Base-by-base conservation (phyloP, 768 basidiomycete genomes). In the Sarcomyxa edulis region DNA sequence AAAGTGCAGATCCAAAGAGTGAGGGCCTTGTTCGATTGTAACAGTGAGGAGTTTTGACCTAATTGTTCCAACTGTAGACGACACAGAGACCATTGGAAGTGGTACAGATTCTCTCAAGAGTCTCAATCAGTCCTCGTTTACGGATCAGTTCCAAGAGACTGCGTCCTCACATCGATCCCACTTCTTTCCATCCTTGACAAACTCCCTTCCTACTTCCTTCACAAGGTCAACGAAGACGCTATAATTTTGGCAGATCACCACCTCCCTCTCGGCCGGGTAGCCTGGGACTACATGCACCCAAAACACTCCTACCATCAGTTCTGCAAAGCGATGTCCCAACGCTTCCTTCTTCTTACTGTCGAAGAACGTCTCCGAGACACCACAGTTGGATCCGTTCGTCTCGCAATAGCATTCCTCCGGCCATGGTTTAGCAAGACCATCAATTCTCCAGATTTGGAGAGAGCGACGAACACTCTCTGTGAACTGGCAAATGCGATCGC, bases 61-160 rank as follows among this genome's bases (percentile, higher is more conserved):
- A 34, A 32, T 11, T n/a, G n/a, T n/a, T n/a, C 18, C 29, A 9
- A 22, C 8, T 24, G 7, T 44, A 84, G 81, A 47, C 76, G 77
- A 34, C 72, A 75, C 46, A 55, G 62, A 20, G 73, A 81, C 45
- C 75, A 84, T 54, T 80, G 78, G 78, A 83, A 79, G 56, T 88
- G 84, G 85, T 75, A 80, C 43, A 75, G 76, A 42, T 83, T 78
- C 51, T 80, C 82, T 7, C 64, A 79, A 42, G 85, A 88, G 52
- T 79, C 86, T 7, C 86, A 88, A 52, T 74, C 78, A 42, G 84
- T 85, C 23, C 77, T 88, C 40, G 71, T 87, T 26, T 68, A 81
- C 51, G 81, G 80, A 21, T 74, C 71, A 48, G 74, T 89, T 43
- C 82, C 86, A 23, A 64, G 69, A 15, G 62, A 67, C 15, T 82